These are phyloP conservation scores for Sarocladium brachiariae DNA, from an alignment of 2,329 filamentous ascomycete species.

Conservation along the genomic window DNA sequence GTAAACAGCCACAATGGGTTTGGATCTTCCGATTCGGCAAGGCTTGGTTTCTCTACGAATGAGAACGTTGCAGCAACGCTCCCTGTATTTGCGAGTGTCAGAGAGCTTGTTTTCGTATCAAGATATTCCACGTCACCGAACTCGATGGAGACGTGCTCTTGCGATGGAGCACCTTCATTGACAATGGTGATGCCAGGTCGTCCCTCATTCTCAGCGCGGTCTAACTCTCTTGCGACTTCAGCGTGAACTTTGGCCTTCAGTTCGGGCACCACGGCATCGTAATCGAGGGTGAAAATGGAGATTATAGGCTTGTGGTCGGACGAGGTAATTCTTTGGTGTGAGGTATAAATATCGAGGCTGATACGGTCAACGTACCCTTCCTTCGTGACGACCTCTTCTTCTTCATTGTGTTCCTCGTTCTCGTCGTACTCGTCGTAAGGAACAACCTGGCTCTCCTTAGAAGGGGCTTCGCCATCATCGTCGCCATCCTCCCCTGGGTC, in stretches of 20 bases:
- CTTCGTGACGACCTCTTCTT: slow-evolving; percentile 47
- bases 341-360: slow-evolving; percentile 63
- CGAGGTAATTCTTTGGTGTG: slow-evolving; percentile 82
- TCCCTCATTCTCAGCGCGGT: slow-evolving; percentile 86
- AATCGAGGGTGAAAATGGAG: slow-evolving; percentile 76
- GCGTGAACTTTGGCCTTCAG: slow-evolving; percentile 77
- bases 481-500: slow-evolving; percentile 56
- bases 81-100: slow-evolving; percentile 91
- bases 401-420: slow-evolving; percentile 23
- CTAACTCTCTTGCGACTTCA: slow-evolving; percentile 81
- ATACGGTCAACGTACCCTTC: slow-evolving; percentile 51
- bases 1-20: slow-evolving; percentile 63
- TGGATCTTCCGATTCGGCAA: slow-evolving; percentile 34
- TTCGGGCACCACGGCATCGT: slow-evolving; percentile 79
- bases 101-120: slow-evolving; percentile 53
- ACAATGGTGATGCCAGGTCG: slow-evolving; percentile 77
- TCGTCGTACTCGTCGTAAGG: slow-evolving; percentile 11
- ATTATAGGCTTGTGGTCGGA: slow-evolving; percentile 93
- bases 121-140: slow-evolving; percentile 72
- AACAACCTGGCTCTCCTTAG: background rate
- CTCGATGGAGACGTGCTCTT: slow-evolving; percentile 54
- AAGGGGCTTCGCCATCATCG: slow-evolving; percentile 23
- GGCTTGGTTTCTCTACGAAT: slow-evolving; percentile 66
- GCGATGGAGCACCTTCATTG: slow-evolving; percentile 50
- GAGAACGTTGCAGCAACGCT: slow-evolving; percentile 71